These are phyloP conservation scores for Vanderwaltozyma yarrowii DNA, from an alignment of 805 yeast genomes.

Conservation along the genomic window DNA sequence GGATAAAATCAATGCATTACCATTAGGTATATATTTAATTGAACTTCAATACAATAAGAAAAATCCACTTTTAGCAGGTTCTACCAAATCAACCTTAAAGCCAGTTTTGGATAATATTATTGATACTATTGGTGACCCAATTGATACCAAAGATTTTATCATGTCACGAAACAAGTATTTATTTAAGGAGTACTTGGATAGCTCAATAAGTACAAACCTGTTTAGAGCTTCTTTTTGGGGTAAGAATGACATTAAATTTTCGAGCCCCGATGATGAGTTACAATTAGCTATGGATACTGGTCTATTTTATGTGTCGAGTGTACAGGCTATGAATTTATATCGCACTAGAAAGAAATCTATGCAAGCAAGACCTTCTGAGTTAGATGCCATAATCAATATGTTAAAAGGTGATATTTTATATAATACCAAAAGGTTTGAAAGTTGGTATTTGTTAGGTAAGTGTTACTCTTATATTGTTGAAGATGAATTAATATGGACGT, in stretches of 20 bases:
- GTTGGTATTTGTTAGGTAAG: slow-evolving; percentile 79
- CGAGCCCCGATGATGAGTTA: slow-evolving; percentile 26
- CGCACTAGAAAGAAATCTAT: slow-evolving; percentile 60
- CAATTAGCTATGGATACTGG: slow-evolving; percentile 55
- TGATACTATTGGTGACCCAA: slow-evolving; percentile 63
- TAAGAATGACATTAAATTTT: slow-evolving; percentile 22
- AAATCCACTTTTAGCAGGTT: slow-evolving; percentile 48
- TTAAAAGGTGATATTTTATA: slow-evolving; percentile 58
- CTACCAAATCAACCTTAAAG: slow-evolving; percentile 60
- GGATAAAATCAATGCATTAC: slow-evolving; percentile 23
- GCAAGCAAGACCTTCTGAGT: slow-evolving; percentile 74
- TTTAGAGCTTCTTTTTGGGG: slow-evolving; percentile 49
- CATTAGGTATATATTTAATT: slow-evolving; percentile 27
- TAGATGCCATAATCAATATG: slow-evolving; percentile 61
- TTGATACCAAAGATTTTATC: slow-evolving; percentile 30
- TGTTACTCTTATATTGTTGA: slow-evolving; percentile 72
- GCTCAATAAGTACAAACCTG: slow-evolving; percentile 34
- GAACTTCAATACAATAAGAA: slow-evolving; percentile 34
- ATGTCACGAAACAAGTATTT: slow-evolving; percentile 38
- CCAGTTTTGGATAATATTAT: slow-evolving; percentile 59
- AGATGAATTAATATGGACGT: slow-evolving; percentile 86
- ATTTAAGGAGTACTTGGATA: slow-evolving; percentile 40
- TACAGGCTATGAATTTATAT: slow-evolving; percentile 26
- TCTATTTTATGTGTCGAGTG: slow-evolving; percentile 36
- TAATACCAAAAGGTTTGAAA: slow-evolving; percentile 61